Percentiles rank a stretch among this genome's conserved stretches.
Evolutionary conservation across 1,139 yeast species (phyloP).

Genomic region (Protomyces inundatus): DNA sequence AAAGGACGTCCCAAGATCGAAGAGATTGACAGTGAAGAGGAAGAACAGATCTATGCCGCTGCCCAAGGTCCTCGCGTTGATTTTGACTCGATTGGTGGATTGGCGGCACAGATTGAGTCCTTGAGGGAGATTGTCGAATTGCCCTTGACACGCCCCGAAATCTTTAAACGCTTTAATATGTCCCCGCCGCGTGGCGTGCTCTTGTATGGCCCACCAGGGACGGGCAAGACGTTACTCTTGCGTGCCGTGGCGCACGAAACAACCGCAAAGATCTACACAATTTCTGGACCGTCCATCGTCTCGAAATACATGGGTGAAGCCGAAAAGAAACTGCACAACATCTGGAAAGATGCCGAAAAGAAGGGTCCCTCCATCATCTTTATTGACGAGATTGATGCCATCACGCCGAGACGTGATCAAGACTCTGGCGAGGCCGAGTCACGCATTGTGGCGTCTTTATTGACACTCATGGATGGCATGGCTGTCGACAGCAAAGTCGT

Average conservation of each 20-base stretch:
- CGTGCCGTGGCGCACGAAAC: conserved; percentile 70
- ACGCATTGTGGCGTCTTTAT: conserved; percentile 79
- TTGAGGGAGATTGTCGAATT: conserved; percentile 67
- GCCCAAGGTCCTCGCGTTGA: conserved; percentile 29
- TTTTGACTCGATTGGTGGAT: conserved; percentile 70
- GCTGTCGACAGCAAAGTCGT: conserved; percentile 56
- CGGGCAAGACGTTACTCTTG: conserved; percentile 88
- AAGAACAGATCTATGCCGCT: background rate
- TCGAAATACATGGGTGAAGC: conserved; percentile 93
- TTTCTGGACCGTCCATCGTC: conserved; percentile 87
- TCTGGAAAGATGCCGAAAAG: conserved; percentile 74
- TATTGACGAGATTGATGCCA: conserved; percentile 87
- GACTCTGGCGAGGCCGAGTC: conserved; percentile 87
- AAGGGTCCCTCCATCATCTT: conserved; percentile 83
- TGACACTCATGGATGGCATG: conserved; percentile 87
- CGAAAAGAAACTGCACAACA: conserved; percentile 72
- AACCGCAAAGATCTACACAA: conserved; percentile 71
- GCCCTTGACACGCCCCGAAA: conserved; percentile 70
- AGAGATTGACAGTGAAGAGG: conserved; percentile 29
- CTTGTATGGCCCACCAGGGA: conserved; percentile 95
- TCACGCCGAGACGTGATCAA: conserved; percentile 79
- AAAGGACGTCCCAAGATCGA: conserved; percentile 29
- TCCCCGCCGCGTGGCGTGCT: conserved; percentile 86
- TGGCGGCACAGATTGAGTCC: conserved; percentile 55
- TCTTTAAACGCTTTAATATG: conserved; percentile 80